These are phyloP conservation scores for Cicer bijugum DNA, from an alignment of 306 rosid genomes.

Conservation along the genomic window DNA sequence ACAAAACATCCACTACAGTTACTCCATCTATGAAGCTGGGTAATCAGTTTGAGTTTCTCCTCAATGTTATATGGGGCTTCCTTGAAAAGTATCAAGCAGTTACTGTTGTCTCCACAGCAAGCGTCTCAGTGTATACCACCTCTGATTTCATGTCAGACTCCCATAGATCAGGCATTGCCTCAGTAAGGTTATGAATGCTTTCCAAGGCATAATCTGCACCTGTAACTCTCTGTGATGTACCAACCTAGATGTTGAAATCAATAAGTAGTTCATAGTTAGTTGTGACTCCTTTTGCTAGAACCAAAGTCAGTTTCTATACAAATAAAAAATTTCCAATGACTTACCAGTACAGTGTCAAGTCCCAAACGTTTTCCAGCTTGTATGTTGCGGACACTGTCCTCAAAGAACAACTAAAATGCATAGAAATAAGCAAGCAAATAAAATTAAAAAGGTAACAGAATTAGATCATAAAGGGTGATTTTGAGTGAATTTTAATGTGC, in stretches of 20 bases:
- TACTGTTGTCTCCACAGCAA: conserved; percentile 75
- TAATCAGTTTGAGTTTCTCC: not conserved
- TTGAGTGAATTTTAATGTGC: not conserved
- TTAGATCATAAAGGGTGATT: not conserved
- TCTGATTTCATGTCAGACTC: conserved; percentile 64
- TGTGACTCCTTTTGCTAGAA: not conserved
- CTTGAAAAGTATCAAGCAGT: conserved; percentile 52
- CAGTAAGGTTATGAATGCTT: conserved; percentile 79
- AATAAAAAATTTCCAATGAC: conserved; percentile 17
- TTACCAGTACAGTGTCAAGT: conserved; percentile 86
- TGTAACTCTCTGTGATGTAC: conserved; percentile 68
- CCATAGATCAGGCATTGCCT: conserved; percentile 81
- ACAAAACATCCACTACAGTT: not conserved
- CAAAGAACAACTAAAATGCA: conserved; percentile 55
- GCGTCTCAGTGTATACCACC: conserved; percentile 60
- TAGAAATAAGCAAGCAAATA: not conserved
- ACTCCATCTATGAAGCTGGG: not conserved
- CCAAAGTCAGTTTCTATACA: not conserved
- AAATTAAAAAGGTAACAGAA: not conserved
- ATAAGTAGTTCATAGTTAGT: not conserved
- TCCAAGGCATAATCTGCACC: conserved; percentile 86
- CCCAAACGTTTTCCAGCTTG: conserved; percentile 84
- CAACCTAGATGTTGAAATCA: conserved; percentile 55
- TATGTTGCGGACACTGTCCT: conserved; percentile 63
- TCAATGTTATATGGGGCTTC: not conserved